Percentiles rank a stretch among this genome's conserved stretches.
Conservation (phyloP, 768 basidiomycete genomes). For the Agaricus subrufescens region DNA sequence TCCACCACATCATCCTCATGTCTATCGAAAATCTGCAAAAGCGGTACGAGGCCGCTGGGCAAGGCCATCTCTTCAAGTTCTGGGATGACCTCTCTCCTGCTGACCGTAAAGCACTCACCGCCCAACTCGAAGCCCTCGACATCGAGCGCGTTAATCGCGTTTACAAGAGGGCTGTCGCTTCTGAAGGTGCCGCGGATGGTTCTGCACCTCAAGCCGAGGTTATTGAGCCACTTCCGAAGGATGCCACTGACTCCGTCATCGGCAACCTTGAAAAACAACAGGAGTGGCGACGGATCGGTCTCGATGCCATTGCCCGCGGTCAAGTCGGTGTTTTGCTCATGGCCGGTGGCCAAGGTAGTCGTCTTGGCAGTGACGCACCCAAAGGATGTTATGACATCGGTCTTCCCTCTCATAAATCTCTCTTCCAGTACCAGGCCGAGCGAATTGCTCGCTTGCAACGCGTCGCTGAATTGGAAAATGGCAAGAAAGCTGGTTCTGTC, state of each 20-base stretch:
- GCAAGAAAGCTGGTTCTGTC: slow-evolving; percentile 55
- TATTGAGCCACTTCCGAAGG: slow-evolving; percentile 80
- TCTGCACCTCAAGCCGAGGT: slow-evolving; percentile 36
- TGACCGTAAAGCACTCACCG: slow-evolving; percentile 58
- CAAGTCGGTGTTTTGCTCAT: slow-evolving; percentile 94
- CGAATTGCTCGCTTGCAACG: slow-evolving; percentile 82
- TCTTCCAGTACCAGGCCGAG: slow-evolving; percentile 98
- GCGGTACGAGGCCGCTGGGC: slow-evolving; percentile 75
- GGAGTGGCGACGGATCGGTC: slow-evolving; percentile 75
- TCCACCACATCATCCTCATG: slow-evolving; percentile 33
- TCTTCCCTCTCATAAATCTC: slow-evolving; percentile 85
- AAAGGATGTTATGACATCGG: slow-evolving; percentile 99
- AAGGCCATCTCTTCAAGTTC: slow-evolving; percentile 88
- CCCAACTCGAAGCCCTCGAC: slow-evolving; percentile 78
- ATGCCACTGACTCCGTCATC: slow-evolving; percentile 61
- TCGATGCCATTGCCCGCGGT: slow-evolving; percentile 75
- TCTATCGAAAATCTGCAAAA: slow-evolving; percentile 50
- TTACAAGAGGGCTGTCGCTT: slow-evolving; percentile 68
- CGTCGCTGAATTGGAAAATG: slow-evolving; percentile 56
- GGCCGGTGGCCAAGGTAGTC: slow-evolving; percentile 97
- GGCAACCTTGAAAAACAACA: slow-evolving; percentile 45
- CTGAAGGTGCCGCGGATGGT: slow-evolving; percentile 50
- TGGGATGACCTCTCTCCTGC: slow-evolving; percentile 65
- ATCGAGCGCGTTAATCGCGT: slow-evolving; percentile 90
- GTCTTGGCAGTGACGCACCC: slow-evolving; percentile 86